Percentiles rank a stretch among this genome's conserved stretches.
These are phyloP conservation scores for Rhodosporidiobolus sp. DNA, from an alignment of 768 basidiomycete species.

Conservation along the genomic window DNA sequence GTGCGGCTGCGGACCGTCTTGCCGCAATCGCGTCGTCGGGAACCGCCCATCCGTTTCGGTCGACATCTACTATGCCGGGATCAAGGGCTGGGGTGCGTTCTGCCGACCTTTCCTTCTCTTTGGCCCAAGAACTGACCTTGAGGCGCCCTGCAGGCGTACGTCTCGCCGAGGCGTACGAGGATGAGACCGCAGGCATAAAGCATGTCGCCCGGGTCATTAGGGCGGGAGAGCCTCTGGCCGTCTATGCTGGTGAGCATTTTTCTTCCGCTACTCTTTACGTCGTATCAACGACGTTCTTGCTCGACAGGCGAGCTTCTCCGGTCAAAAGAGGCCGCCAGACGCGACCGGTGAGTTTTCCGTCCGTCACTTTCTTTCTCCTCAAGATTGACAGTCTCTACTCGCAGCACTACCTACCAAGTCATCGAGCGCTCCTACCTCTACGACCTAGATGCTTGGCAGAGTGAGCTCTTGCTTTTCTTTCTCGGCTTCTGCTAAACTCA, in stretches of 20 bases:
- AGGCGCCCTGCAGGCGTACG: constrained; percentile 1
- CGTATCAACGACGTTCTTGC: not conserved
- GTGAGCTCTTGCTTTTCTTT: not conserved
- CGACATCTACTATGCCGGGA: constrained; percentile 15
- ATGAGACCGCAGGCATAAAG: not conserved
- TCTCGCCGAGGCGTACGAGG: not conserved
- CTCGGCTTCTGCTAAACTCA: not conserved
- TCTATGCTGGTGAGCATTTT: constrained; percentile 18
- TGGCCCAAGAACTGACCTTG: too few relatives aligned
- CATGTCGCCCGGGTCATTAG: not conserved
- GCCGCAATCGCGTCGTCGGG: constrained; percentile 32
- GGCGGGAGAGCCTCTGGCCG: constrained; percentile 10
- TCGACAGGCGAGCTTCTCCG: constrained; percentile 11
- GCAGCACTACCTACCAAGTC: not conserved
- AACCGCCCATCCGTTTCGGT: not conserved
- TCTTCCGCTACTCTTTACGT: not conserved
- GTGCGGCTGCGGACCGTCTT: constrained; percentile 25
- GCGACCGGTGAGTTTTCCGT: too few relatives aligned
- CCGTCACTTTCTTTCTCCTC: not conserved
- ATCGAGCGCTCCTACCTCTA: constrained; percentile 23
- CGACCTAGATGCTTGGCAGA: constrained; percentile 12
- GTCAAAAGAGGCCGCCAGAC: not conserved
- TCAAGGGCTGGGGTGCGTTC: constrained; percentile 24
- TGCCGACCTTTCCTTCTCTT: not conserved
- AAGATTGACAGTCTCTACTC: not conserved